Percentiles rank a stretch among this genome's conserved stretches.
phyloP scores from a whole-genome alignment of 352 stramenopile species.

The Pythium brassicae region DNA sequence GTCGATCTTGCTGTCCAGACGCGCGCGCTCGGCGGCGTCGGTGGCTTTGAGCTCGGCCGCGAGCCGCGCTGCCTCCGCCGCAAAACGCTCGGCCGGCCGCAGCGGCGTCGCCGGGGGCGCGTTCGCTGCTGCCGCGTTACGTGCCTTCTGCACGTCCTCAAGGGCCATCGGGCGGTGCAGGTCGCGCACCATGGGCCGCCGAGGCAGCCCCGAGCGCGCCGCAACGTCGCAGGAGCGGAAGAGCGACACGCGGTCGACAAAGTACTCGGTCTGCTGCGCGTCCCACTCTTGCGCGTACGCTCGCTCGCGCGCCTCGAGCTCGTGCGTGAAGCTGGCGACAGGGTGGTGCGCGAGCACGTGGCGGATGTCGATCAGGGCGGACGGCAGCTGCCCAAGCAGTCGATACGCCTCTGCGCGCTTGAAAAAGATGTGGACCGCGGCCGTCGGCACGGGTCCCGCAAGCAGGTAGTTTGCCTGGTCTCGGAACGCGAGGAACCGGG shows the following conservation, averaged over 20 bases:
- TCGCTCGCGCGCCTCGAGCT: constrained; percentile 12
- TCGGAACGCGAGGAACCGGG: not conserved
- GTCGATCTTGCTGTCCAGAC: constrained; percentile 16
- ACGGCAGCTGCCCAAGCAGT: constrained; percentile 38
- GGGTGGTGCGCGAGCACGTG: constrained; percentile 27
- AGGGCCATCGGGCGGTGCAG: constrained; percentile 9
- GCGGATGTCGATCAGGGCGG: constrained; percentile 35
- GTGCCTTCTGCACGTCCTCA: not conserved
- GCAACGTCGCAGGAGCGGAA: constrained; percentile 50
- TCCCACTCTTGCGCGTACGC: constrained; percentile 29
- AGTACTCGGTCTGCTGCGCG: constrained; percentile 36
- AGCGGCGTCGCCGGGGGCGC: constrained; percentile 8
- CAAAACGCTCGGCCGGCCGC: constrained; percentile 34
- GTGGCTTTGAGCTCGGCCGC: constrained; percentile 9
- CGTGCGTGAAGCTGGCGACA: constrained; percentile 10
- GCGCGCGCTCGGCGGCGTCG: constrained; percentile 3
- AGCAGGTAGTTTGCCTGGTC: constrained; percentile 7
- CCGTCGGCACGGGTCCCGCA: constrained; percentile 15
- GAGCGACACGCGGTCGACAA: constrained; percentile 43
- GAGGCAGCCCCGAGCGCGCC: constrained; percentile 25
- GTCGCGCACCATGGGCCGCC: constrained; percentile 40
- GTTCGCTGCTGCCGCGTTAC: no score
- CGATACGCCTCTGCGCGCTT: constrained; percentile 41
- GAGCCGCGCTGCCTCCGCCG: constrained; percentile 17
- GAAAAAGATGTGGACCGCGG: constrained; percentile 33